Conservation (phyloP, 1,284 basidiomycete genomes). For the Inonotus hispidus region DNA sequence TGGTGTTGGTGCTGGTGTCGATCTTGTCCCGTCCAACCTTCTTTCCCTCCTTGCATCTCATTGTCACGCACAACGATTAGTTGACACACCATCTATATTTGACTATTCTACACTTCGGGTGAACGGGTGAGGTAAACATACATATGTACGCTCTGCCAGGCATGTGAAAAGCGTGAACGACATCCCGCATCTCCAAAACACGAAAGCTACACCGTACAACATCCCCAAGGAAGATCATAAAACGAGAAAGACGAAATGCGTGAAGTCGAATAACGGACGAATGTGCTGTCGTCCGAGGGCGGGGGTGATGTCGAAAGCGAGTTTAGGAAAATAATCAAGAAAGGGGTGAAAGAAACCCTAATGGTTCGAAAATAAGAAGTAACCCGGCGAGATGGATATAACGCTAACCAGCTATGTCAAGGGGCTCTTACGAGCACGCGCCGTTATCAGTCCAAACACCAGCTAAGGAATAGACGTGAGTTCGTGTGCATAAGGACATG, state of each 20-base stretch:
- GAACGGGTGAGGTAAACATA: no score
- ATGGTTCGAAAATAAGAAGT: no score
- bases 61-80: no score
- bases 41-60: background rate
- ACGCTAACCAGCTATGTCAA: no score
- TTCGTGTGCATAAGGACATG: background rate
- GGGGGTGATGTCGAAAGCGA: no score
- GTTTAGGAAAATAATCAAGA: no score
- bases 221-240: background rate
- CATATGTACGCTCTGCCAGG: no score
- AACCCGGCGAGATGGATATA: no score
- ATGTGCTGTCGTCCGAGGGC: no score
- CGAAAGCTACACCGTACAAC: background rate
- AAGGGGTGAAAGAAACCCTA: no score
- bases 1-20: background rate
- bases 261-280: background rate
- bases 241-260: background rate
- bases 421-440: conserved; percentile 23
- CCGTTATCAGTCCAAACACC: conserved; percentile 35
- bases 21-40: background rate
- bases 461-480: conserved; percentile 21
- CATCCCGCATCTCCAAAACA: background rate
- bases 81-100: no score
- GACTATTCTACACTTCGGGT: background rate
- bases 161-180: background rate